These are phyloP conservation scores for Coniochaeta pulveracea DNA, from an alignment of 2,329 filamentous ascomycete species.

Conservation along the genomic window DNA sequence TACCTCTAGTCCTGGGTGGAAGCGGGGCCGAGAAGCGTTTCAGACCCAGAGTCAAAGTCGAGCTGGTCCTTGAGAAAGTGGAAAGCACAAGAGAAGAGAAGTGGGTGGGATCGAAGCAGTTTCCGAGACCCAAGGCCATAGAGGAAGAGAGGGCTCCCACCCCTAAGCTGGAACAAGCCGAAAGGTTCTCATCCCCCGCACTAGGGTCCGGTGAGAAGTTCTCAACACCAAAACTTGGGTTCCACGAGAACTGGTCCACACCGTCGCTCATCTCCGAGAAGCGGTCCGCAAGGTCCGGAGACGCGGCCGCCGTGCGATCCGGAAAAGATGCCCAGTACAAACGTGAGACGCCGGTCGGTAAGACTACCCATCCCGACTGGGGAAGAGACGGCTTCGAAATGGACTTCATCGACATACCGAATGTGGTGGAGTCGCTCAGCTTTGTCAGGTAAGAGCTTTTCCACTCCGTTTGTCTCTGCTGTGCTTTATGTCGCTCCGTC, in stretches of 20 bases:
- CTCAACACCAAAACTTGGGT: too few relatives aligned
- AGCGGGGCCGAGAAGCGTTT: slow-evolving; percentile 39
- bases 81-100: slow-evolving; percentile 21
- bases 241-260: too few relatives aligned
- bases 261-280: too few relatives aligned
- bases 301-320: slow-evolving; percentile 33
- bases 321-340: slow-evolving; percentile 47
- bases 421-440: slow-evolving; percentile 57
- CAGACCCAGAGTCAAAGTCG: slow-evolving; percentile 65
- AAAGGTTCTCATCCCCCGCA: too few relatives aligned
- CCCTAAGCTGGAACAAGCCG: too few relatives aligned
- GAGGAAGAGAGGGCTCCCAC: too few relatives aligned
- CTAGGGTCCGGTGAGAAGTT: too few relatives aligned
- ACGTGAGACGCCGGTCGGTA: slow-evolving; percentile 40
- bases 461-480: slow-evolving; percentile 5
- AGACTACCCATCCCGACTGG: slow-evolving; percentile 55
- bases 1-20: slow-evolving; percentile 25
- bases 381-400: slow-evolving; percentile 37
- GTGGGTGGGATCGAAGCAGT: slow-evolving; percentile 18
- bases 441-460: slow-evolving; percentile 54
- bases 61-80: slow-evolving; percentile 75
- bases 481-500: too few relatives aligned
- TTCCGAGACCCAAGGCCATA: too few relatives aligned
- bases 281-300: too few relatives aligned
- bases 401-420: slow-evolving; percentile 43